Conservation (phyloP, 768 basidiomycete species). For the Lactifluus hygrophoroides region DNA sequence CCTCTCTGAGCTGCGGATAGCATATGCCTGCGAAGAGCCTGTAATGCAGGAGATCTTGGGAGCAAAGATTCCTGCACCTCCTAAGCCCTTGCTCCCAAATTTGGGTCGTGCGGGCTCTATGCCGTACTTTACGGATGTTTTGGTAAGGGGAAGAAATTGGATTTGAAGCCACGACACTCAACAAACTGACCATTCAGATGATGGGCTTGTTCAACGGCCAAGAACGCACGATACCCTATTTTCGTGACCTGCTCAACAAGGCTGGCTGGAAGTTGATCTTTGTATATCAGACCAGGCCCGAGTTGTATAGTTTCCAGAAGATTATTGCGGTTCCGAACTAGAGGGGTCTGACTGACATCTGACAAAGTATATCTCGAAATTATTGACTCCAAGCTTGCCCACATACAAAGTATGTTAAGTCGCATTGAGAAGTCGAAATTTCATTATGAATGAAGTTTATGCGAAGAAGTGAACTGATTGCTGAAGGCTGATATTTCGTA, state of each 20-base stretch:
- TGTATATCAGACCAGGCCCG: neutral
- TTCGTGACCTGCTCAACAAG: constrained; percentile 1
- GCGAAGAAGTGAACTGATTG: too few relatives aligned
- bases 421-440: too few relatives aligned
- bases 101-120: constrained; percentile 16
- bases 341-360: too few relatives aligned
- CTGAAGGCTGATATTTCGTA: too few relatives aligned
- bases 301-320: neutral
- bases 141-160: too few relatives aligned
- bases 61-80: constrained; percentile 10
- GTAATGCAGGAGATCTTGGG: constrained; percentile 13
- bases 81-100: constrained; percentile 23
- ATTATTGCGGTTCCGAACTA: neutral
- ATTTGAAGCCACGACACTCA: neutral
- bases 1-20: constrained; percentile 23
- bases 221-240: neutral
- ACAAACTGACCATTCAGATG: neutral
- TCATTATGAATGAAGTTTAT: too few relatives aligned
- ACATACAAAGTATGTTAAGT: too few relatives aligned
- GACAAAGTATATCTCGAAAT: too few relatives aligned
- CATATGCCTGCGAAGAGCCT: constrained; percentile 22
- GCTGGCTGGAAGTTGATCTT: neutral
- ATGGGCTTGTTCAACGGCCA: neutral
- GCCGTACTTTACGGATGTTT: constrained; percentile 18
- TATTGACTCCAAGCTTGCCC: too few relatives aligned